Base-by-base conservation (phyloP, 352 stramenopile species). In the Phytophthora hibernalis region DNA sequence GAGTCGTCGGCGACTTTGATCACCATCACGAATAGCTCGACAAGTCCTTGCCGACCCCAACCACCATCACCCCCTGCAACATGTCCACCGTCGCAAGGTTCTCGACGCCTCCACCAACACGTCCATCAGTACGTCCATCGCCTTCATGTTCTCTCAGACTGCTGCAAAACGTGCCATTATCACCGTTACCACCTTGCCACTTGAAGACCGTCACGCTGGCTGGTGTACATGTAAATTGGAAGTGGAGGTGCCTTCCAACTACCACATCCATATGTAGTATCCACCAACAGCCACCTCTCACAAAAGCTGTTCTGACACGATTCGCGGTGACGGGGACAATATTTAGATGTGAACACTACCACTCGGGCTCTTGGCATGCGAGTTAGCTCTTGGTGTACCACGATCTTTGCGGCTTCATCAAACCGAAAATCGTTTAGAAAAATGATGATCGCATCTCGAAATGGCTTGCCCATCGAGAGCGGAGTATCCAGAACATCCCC, bases 351-450 rank as follows among this genome's bases (percentile, higher is more conserved):
- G 7, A 31, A 62, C 8, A 62, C 43, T 10, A 62, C 9, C 22
- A 49, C 1, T 37, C 54, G 54, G 13, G 31, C 31, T 47, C 31
- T 44, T 26, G 6, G 42, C 43, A 62, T 49, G 12, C 37, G 15
- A n/a, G 20, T 15, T 3, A 62, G 31, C 2, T 54, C 24, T 24
- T 48, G 5, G 20, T 48, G 26, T 3, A 28, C 24, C 24, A 28
- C 24, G 24, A 28, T 2, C 24, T 28, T 28, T 2, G 24, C 24
- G 24, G 24, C 28, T 30, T 62, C 54, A 2, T 54, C 20, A 11
- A 54, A 49, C 15, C 54, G 54, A 6, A 62, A 54, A 48, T 47
- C 44, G 24, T 62, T 54, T 1, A 62, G 42, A 15, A 60, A 49
- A 26, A 48, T 26, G 15, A 54, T 30, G 3, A 31, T 28, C 1